A percentile compares a stretch with the other conserved stretches of the same genome.
phyloP scores from a whole-genome alignment of 495 filamentous ascomycete species.

The Tuber aestivum region DNA sequence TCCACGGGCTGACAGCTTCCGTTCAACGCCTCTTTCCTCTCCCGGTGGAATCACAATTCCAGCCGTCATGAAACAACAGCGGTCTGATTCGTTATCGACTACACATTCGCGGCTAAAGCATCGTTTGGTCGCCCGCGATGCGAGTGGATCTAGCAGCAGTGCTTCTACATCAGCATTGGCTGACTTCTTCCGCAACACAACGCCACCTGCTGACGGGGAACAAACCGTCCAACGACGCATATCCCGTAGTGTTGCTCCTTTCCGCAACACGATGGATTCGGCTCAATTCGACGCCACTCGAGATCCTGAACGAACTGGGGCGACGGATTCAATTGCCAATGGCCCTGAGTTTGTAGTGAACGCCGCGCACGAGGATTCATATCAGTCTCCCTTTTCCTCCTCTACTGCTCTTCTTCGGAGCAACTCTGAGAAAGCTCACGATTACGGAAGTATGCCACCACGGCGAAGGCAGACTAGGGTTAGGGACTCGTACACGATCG shows the following conservation, averaged over 20 bases:
- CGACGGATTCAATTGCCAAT: not conserved
- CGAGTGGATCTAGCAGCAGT: conserved; percentile 46
- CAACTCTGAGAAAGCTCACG: conserved; percentile 24
- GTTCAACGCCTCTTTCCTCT: conserved; percentile 11
- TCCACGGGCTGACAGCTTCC: conserved; percentile 17
- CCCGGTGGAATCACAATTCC: conserved; percentile 30
- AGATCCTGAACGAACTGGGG: not conserved
- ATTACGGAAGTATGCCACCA: conserved; percentile 41
- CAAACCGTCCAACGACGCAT: conserved; percentile 55
- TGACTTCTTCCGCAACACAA: conserved; percentile 87
- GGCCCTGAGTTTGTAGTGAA: conserved; percentile 19
- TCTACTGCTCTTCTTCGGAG: conserved; percentile 53
- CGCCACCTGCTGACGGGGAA: conserved; percentile 30
- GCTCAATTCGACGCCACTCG: conserved; percentile 54
- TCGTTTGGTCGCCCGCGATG: conserved; percentile 37
- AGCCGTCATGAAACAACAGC: conserved; percentile 36
- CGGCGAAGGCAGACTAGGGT: conserved; percentile 68
- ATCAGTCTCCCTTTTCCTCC: conserved; percentile 54
- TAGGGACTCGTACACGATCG: conserved; percentile 87
- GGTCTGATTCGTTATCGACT: conserved; percentile 22
- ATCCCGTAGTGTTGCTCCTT: conserved; percentile 76
- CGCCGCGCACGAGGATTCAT: conserved; percentile 44
- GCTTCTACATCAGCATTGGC: conserved; percentile 77
- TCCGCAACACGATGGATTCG: conserved; percentile 77
- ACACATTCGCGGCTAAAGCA: conserved; percentile 22